Percentiles rank a stretch among this genome's conserved stretches.
phyloP scores from a whole-genome alignment of 148 eudicot species.

The Selenicereus undatus region DNA sequence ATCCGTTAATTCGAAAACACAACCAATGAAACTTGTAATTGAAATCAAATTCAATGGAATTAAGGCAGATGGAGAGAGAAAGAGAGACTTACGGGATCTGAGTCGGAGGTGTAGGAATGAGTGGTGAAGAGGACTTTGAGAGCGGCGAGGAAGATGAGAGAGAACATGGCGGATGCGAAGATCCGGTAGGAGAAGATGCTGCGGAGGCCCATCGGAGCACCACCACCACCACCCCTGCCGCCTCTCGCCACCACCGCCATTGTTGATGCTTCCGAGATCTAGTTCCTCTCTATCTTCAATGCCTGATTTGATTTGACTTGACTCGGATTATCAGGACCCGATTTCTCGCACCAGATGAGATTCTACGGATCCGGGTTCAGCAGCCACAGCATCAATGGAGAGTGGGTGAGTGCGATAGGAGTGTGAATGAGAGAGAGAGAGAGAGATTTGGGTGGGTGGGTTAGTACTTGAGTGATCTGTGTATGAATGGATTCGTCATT shows the following conservation, averaged over 20 bases:
- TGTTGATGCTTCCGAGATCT: conserved; percentile 6
- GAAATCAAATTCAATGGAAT: not conserved
- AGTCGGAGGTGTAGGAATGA: conserved; percentile 38
- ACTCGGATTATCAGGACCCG: not conserved
- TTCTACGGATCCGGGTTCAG: conserved; percentile 13
- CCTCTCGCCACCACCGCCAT: conserved; percentile 76
- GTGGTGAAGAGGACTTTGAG: conserved; percentile 71
- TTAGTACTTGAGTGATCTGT: not conserved
- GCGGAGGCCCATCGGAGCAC: conserved; percentile 36
- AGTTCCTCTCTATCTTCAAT: not conserved
- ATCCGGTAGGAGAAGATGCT: conserved; percentile 74
- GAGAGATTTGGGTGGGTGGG: conserved; percentile 8
- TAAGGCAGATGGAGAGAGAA: not conserved
- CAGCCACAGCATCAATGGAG: not conserved
- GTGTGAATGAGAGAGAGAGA: conserved; percentile 8
- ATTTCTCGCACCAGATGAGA: not conserved
- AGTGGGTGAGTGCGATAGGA: not conserved
- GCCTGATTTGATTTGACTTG: not conserved
- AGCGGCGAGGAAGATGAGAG: conserved; percentile 74
- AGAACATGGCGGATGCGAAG: conserved; percentile 75
- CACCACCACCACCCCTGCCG: conserved; percentile 35
- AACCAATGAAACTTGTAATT: not conserved
- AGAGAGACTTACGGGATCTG: conserved; percentile 46
- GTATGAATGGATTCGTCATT: not conserved
- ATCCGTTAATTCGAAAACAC: not conserved